Conservation (phyloP, 176 grass and related monocot genomes). For the Aegilops tauschii region DNA sequence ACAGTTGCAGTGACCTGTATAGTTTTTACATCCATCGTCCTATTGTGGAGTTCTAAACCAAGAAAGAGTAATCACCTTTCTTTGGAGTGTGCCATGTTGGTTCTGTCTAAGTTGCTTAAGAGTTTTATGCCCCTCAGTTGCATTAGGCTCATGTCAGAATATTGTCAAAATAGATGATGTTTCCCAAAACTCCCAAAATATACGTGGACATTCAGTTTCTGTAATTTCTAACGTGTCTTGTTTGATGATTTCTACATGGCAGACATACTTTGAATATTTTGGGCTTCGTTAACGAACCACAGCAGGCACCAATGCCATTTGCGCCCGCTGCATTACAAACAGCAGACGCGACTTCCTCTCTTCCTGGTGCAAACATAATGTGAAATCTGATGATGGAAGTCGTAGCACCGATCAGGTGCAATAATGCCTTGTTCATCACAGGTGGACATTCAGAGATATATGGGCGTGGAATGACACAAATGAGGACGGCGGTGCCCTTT, state of each 20-base stretch:
- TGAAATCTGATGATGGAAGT: slow-evolving; percentile 40
- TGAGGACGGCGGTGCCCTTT: slow-evolving; percentile 8
- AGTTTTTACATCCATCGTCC: neutral
- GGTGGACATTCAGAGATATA: neutral
- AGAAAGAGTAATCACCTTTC: neutral
- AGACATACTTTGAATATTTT: slow-evolving; percentile 74
- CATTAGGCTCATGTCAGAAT: neutral
- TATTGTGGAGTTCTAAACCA: neutral
- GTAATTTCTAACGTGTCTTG: slow-evolving; percentile 12
- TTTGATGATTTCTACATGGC: slow-evolving; percentile 24
- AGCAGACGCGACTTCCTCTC: slow-evolving; percentile 52
- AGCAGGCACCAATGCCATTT: slow-evolving; percentile 51
- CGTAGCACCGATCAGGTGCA: slow-evolving; percentile 7
- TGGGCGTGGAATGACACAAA: neutral
- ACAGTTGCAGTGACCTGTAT: neutral
- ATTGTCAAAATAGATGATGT: slow-evolving; percentile 1
- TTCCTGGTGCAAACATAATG: slow-evolving; percentile 65
- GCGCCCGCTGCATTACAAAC: slow-evolving; percentile 48
- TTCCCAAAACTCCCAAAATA: neutral
- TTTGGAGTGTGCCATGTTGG: neutral
- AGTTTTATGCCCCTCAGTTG: slow-evolving; percentile 4
- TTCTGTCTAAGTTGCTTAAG: neutral
- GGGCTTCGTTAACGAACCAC: slow-evolving; percentile 66
- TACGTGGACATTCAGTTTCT: neutral
- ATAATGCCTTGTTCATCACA: slow-evolving; percentile 25